Percentiles rank a stretch among this genome's conserved stretches.
These are phyloP conservation scores for Phytopythium helicoides DNA, from an alignment of 352 stramenopile genomes.

Conservation along the genomic window DNA sequence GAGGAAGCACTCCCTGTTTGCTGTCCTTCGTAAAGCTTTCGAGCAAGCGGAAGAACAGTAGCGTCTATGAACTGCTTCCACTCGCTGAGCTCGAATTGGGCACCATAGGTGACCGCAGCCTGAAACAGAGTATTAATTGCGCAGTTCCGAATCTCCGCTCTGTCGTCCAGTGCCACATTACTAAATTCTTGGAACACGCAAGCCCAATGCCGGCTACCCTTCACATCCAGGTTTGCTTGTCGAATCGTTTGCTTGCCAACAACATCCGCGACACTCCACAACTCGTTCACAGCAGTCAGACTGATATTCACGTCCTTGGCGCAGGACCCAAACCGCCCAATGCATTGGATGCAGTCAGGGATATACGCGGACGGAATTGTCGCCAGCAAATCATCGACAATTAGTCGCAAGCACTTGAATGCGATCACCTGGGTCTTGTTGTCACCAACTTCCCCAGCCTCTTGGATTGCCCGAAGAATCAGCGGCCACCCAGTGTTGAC, in stretches of 20 bases:
- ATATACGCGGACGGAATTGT: conserved; percentile 73
- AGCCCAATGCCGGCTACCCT: conserved; percentile 30
- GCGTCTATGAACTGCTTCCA: conserved; percentile 94
- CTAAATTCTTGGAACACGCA: conserved; percentile 80
- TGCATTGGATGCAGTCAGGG: conserved; percentile 88
- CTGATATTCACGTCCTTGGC: conserved; percentile 97
- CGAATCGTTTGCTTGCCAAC: conserved; percentile 58
- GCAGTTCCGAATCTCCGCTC: conserved; percentile 96
- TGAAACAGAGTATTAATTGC: conserved; percentile 97
- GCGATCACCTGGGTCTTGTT: conserved; percentile 76
- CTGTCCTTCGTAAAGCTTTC: conserved; percentile 50
- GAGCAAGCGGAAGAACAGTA: conserved; percentile 91
- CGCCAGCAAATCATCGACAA: conserved; percentile 96
- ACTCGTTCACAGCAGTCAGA: conserved; percentile 95
- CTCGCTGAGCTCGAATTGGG: conserved; percentile 87
- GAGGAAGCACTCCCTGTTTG: background rate
- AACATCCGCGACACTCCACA: conserved; percentile 93
- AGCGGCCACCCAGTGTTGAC: conserved; percentile 70
- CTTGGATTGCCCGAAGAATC: conserved; percentile 61
- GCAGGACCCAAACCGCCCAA: conserved; percentile 91
- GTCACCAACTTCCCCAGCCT: conserved; percentile 64
- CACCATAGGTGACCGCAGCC: conserved; percentile 94
- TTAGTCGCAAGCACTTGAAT: conserved; percentile 96
- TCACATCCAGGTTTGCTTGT: conserved; percentile 1
- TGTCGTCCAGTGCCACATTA: conserved; percentile 89